Percentiles rank a stretch among this genome's conserved stretches.
phyloP scores from a whole-genome alignment of 1,284 basidiomycete genomes.

The Chondrostereum purpureum region DNA sequence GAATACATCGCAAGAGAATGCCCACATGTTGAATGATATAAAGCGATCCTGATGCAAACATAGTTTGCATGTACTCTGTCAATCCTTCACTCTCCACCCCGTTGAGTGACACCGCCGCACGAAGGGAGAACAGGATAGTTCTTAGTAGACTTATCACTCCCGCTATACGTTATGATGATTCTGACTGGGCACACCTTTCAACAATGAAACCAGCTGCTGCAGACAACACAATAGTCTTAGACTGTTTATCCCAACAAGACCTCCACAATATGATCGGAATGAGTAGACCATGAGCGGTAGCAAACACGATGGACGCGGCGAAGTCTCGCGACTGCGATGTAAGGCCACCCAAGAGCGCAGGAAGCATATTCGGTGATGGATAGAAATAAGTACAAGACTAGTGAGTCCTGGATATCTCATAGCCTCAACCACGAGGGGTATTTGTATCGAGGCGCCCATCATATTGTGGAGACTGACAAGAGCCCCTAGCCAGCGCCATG shows the following conservation, averaged over 20 bases:
- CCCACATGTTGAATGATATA: constrained; percentile 18
- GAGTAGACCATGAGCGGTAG: constrained; percentile 25
- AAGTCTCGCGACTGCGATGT: constrained; percentile 24
- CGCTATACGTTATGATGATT: too few species aligned
- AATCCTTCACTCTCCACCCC: constrained; percentile 14
- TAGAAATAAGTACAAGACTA: not conserved
- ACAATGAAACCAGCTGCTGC: constrained; percentile 21
- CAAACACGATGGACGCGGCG: constrained; percentile 30
- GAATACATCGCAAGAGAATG: constrained; percentile 19
- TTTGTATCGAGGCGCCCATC: too few species aligned
- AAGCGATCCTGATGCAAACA: constrained; percentile 20
- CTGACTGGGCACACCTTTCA: too few species aligned
- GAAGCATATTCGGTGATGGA: constrained; percentile 15
- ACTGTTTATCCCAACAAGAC: constrained; percentile 19
- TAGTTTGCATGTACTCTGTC: constrained; percentile 23
- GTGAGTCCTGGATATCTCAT: too few species aligned
- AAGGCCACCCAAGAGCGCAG: constrained; percentile 27
- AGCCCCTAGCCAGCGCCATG: too few species aligned
- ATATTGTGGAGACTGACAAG: too few species aligned
- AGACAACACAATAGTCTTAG: constrained; percentile 23
- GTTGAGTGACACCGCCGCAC: constrained; percentile 18
- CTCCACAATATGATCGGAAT: constrained; percentile 27
- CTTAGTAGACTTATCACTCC: constrained; percentile 9
- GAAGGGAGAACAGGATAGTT: constrained; percentile 18
- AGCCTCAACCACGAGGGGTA: too few species aligned